These are phyloP conservation scores for Pelargonium citronellum DNA, from an alignment of 441 rosid species.

Conservation along the genomic window DNA sequence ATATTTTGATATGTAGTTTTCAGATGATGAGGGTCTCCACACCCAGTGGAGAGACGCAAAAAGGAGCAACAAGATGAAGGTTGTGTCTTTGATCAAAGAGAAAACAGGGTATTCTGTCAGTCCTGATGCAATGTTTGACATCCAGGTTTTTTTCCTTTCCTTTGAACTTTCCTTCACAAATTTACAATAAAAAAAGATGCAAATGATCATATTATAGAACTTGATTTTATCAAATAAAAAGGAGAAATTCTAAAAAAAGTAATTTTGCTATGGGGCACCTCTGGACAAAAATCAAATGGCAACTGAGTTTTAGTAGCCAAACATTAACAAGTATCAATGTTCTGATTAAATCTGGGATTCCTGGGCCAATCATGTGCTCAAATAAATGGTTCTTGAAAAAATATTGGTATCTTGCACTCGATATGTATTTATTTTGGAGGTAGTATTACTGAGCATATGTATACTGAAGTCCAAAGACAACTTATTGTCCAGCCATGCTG, in stretches of 20 bases:
- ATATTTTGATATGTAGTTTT: conserved; percentile 46
- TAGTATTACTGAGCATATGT: not conserved
- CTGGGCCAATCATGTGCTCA: not conserved
- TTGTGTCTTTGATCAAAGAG: conserved; percentile 58
- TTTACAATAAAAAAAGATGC: not conserved
- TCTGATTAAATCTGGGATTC: not conserved
- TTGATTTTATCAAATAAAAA: not conserved
- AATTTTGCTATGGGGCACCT: not conserved
- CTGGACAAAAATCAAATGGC: not conserved
- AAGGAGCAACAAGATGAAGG: conserved; percentile 79
- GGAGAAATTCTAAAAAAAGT: not conserved
- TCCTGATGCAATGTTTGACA: conserved; percentile 92
- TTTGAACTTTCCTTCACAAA: conserved; percentile 7
- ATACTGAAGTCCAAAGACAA: not conserved
- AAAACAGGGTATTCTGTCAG: conserved; percentile 79
- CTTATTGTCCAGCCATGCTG: not conserved
- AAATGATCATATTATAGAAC: not conserved
- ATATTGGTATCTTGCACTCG: not conserved
- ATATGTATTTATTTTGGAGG: not conserved
- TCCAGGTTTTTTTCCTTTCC: conserved; percentile 50
- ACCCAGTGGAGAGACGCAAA: conserved; percentile 70
- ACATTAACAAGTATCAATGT: not conserved
- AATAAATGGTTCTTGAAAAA: not conserved
- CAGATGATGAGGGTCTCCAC: conserved; percentile 77
- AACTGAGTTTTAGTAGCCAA: not conserved